Evolutionary conservation across 2,329 filamentous ascomycete species (phyloP).

Genomic region (Dactylellina drechsleri): DNA sequence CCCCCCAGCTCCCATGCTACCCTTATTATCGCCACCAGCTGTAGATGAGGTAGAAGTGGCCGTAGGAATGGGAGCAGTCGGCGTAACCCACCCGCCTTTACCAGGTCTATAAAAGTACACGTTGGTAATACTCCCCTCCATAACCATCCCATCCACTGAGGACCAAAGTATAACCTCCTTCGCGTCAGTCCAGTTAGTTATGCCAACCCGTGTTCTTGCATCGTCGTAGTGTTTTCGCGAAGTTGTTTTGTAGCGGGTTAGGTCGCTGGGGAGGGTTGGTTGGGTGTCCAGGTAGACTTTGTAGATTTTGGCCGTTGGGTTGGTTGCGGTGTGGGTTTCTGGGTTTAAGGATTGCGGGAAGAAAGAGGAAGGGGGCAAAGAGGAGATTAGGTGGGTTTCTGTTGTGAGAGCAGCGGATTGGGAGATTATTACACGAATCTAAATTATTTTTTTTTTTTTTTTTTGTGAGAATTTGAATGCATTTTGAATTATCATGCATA

Average conservation of each 20-base stretch:
- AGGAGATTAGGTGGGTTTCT: slow-evolving; percentile 35
- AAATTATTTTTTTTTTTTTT: background rate
- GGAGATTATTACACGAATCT: slow-evolving; percentile 56
- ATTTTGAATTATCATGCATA: slow-evolving; percentile 10
- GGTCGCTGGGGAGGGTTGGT: slow-evolving; percentile 68
- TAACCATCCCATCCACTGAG: slow-evolving; percentile 68
- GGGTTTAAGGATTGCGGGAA: slow-evolving; percentile 33
- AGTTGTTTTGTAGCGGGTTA: slow-evolving; percentile 88
- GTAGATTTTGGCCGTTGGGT: slow-evolving; percentile 55
- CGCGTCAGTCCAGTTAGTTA: slow-evolving; percentile 65
- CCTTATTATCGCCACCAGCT: slow-evolving; percentile 3
- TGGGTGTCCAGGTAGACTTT: slow-evolving; percentile 67
- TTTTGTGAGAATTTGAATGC: background rate
- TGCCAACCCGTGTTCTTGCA: slow-evolving; percentile 72
- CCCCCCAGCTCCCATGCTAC: slow-evolving; percentile 19
- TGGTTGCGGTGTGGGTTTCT: background rate
- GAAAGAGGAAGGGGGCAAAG: slow-evolving; percentile 27
- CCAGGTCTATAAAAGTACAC: slow-evolving; percentile 77
- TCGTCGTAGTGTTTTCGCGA: slow-evolving; percentile 75
- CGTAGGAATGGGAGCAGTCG: slow-evolving; percentile 60
- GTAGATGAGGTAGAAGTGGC: too few relatives aligned
- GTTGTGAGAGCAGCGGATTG: slow-evolving; percentile 37
- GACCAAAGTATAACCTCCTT: slow-evolving; percentile 70
- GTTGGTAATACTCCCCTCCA: slow-evolving; percentile 86
- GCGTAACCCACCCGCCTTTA: slow-evolving; percentile 79